Evolutionary conservation across 2,329 filamentous ascomycete genomes (phyloP), one percentile per base, ranked within the genome.

Genomic region (Cladosporium sphaerospermum): DNA sequence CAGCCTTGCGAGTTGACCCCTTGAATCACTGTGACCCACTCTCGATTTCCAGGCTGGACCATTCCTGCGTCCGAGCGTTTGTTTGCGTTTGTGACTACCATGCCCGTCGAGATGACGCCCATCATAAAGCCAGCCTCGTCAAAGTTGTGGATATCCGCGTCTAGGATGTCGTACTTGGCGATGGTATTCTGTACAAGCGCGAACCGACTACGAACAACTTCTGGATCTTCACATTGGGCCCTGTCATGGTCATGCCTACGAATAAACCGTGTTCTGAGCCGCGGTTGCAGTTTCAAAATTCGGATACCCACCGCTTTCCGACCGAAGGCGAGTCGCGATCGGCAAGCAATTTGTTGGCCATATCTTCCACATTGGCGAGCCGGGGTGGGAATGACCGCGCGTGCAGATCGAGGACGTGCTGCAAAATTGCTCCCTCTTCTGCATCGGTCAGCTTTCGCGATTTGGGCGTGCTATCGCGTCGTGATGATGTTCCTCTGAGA

Each of bases 21-120:
- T 11, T 11, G 11, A 66, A 66, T 66, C 13, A 57, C 41, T 51
- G 59, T 65, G 31, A 56, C 56, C 57, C 51, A 67, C 54, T 66
- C 57, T 13, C 59, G 41, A 53, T 64, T 65, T 13, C 57, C 55
- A 54, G 55, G 58, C 49, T 66, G 54, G n/a, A 54, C 31, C 23
- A 51, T 33, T 43, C 45, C 52, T 41, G 50, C 45, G 41, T 56
- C 50, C n/a, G 47, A 19, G 40, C 11, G 9, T 16, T 36, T 10
- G 46, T 62, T 56, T 56, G 47, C 50, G 14, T 13, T 45, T 37
- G 52, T 62, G 45, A 64, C 45, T 4, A 63, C 60, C 36, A 49
- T 61, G 19, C 31, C 51, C 31, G 48, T 57, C n/a, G 33, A 33
- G 28, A 59, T 59, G 4, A 56, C 44, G 10, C 61, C 57, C 31